These are phyloP conservation scores for Proteromonas lacertae DNA, from an alignment of 352 stramenopile species.

Conservation along the genomic window DNA sequence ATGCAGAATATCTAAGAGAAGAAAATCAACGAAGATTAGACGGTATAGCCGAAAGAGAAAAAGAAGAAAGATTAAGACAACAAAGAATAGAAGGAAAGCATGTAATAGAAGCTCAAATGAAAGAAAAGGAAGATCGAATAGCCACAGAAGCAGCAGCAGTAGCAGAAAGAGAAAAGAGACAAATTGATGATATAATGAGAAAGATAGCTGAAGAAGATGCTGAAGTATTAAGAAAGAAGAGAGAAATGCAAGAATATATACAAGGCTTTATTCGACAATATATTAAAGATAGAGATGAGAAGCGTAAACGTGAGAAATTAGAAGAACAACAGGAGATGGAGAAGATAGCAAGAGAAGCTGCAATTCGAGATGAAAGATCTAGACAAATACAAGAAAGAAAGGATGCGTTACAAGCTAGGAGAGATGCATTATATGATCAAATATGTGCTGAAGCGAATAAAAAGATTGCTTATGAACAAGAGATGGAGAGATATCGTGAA, in stretches of 20 bases:
- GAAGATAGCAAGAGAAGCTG: slow-evolving; percentile 13
- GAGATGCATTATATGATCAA: slow-evolving; percentile 24
- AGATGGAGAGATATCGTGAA: slow-evolving; percentile 38
- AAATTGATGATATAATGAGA: slow-evolving; percentile 21
- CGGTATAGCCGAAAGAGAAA: too few species aligned
- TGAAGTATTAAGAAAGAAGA: slow-evolving; percentile 21
- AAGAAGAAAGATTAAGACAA: slow-evolving; percentile 24
- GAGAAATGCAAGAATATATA: slow-evolving; percentile 20
- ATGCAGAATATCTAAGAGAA: slow-evolving; percentile 30
- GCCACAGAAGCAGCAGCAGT: slow-evolving; percentile 24
- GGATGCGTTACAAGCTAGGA: slow-evolving; percentile 22
- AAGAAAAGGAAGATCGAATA: slow-evolving; percentile 9
- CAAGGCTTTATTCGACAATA: slow-evolving; percentile 20
- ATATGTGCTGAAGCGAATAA: slow-evolving; percentile 40
- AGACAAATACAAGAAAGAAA: slow-evolving; percentile 17
- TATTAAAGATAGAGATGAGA: slow-evolving; percentile 11
- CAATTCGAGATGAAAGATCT: slow-evolving; percentile 7
- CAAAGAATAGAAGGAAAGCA: slow-evolving; percentile 12
- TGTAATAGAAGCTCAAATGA: slow-evolving; percentile 17
- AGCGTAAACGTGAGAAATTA: slow-evolving; percentile 6
- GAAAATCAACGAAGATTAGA: slow-evolving; percentile 27
- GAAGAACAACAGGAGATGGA: slow-evolving; percentile 11
- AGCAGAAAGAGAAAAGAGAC: slow-evolving; percentile 24
- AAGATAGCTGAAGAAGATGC: slow-evolving; percentile 35
- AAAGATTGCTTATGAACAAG: slow-evolving; percentile 32